Percentiles rank a stretch among this genome's conserved stretches.
Conservation (phyloP, 495 filamentous ascomycete species). For the Lasiosphaeris hirsuta region DNA sequence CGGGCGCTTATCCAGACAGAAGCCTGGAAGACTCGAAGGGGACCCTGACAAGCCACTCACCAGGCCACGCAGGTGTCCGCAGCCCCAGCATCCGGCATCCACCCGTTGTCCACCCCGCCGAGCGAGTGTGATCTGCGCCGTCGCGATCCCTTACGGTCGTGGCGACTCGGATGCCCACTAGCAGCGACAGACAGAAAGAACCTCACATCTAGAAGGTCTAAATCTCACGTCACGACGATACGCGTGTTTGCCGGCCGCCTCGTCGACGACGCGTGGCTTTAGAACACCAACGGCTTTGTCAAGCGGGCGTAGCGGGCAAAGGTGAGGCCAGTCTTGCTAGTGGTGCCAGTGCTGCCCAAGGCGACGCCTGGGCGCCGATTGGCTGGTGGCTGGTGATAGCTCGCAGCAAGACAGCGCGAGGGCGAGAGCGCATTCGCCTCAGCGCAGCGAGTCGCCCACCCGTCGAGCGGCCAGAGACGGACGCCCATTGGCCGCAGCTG, state of each 20-base stretch:
- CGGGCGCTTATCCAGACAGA: constrained; percentile 13
- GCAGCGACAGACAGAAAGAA: too few species aligned
- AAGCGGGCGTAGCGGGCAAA: not conserved
- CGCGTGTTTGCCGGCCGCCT: not conserved
- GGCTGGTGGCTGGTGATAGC: constrained; percentile 10
- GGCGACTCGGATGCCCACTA: too few species aligned
- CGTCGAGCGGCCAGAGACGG: constrained; percentile 25
- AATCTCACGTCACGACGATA: too few species aligned
- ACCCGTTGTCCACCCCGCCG: too few species aligned
- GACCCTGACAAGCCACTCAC: not conserved
- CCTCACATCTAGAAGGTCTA: too few species aligned
- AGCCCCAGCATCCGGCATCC: not conserved
- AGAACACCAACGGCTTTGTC: not conserved
- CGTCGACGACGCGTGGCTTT: not conserved
- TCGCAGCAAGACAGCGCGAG: constrained; percentile 5
- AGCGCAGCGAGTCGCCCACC: constrained; percentile 29
- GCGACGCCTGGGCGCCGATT: not conserved
- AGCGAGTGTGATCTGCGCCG: too few species aligned
- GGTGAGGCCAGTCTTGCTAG: not conserved
- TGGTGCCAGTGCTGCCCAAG: not conserved
- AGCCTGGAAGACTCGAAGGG: not conserved
- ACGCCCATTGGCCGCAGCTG: constrained; percentile 23
- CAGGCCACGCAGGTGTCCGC: not conserved
- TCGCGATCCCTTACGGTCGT: too few species aligned
- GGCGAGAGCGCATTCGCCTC: constrained; percentile 21